These are phyloP conservation scores for Starmerella davenportii DNA, from an alignment of 805 yeast species.

Conservation along the genomic window DNA sequence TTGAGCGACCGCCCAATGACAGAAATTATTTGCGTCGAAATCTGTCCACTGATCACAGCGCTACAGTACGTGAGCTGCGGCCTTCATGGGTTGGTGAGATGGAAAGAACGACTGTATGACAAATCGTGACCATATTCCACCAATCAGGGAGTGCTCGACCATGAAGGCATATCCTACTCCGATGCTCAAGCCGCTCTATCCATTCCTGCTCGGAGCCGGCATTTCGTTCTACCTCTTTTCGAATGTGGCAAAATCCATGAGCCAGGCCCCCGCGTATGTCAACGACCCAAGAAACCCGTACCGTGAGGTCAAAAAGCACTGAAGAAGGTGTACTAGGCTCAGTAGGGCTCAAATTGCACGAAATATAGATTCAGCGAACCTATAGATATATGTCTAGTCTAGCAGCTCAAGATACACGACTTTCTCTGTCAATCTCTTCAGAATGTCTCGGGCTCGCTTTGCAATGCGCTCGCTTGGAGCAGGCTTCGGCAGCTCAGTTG, in stretches of 20 bases:
- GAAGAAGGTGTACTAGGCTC: conserved; percentile 1
- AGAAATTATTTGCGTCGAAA: no score
- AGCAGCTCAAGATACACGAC: conserved; percentile 11
- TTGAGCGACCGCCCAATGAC: no score
- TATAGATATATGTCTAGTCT: conserved; percentile 2
- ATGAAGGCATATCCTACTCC: conserved; percentile 29
- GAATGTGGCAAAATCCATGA: conserved; percentile 49
- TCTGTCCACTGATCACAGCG: no score
- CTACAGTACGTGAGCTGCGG: no score
- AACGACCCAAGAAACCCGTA: conserved; percentile 92
- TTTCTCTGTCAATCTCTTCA: conserved; percentile 10
- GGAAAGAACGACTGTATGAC: no score
- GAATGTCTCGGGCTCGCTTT: conserved; percentile 12
- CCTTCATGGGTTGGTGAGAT: no score
- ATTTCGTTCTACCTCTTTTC: conserved; percentile 52
- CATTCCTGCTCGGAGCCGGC: conserved; percentile 68
- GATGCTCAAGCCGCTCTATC: conserved; percentile 63
- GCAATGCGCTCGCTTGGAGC: conserved; percentile 15
- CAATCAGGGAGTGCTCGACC: no score
- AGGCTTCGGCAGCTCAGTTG: no score
- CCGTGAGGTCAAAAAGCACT: conserved; percentile 31
- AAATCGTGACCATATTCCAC: no score
- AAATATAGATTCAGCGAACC: no score
- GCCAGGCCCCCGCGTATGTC: conserved; percentile 57
- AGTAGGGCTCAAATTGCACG: no score